phyloP scores from a whole-genome alignment of 257 asterid genomes.

The Solanum dulcamara region DNA sequence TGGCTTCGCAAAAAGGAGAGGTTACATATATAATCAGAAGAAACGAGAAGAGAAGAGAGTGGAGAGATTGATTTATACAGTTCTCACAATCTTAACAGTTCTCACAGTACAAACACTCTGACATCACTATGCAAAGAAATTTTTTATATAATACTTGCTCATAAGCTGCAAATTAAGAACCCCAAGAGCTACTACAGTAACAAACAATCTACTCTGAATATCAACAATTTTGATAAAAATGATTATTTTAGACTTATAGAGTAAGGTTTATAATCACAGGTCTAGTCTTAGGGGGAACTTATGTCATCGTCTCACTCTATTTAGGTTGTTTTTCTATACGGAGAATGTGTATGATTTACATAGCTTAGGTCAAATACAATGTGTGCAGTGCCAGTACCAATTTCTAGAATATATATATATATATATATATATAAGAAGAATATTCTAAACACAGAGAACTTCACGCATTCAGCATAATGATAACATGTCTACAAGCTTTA shows the following conservation, averaged over 20 bases:
- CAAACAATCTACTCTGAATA: background rate
- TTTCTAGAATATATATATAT: background rate
- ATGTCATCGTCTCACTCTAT: background rate
- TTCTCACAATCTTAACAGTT: background rate
- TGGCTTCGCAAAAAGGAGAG: background rate
- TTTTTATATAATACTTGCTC: background rate
- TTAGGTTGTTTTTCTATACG: background rate
- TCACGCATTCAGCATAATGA: background rate
- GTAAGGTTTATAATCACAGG: background rate
- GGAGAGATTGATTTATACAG: background rate
- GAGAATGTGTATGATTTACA: background rate
- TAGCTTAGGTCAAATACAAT: background rate
- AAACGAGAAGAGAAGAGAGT: background rate
- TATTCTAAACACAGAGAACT: background rate
- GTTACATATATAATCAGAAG: background rate
- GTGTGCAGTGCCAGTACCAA: background rate
- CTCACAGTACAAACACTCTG: background rate
- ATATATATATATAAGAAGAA: background rate
- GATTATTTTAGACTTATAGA: background rate
- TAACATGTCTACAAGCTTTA: background rate
- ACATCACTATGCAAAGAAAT: background rate
- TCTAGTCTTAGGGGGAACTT: background rate
- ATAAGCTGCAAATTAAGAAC: background rate
- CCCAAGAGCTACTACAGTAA: background rate
- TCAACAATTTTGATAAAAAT: background rate